phyloP scores from a whole-genome alignment of 2,329 filamentous ascomycete genomes.

The Cercospora sp. region DNA sequence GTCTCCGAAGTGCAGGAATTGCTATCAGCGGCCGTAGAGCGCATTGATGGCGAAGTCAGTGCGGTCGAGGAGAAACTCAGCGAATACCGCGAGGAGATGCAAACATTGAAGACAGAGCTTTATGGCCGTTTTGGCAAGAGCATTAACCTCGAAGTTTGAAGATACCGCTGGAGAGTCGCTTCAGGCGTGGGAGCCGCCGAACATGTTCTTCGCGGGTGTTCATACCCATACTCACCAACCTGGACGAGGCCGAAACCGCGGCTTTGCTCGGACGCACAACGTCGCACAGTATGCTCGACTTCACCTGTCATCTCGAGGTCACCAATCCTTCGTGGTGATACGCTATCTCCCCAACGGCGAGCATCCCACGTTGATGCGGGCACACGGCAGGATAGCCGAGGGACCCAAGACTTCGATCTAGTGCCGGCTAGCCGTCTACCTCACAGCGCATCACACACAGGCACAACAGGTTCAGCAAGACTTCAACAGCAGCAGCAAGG shows the following conservation, averaged over 20 bases:
- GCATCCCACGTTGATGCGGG: conserved; percentile 6
- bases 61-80: conserved; percentile 74
- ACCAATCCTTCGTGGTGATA: neutral
- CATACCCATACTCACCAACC: neutral
- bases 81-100: conserved; percentile 80
- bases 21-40: conserved; percentile 68
- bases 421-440: conserved; percentile 3
- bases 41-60: conserved; percentile 74
- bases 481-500: neutral
- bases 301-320: neutral
- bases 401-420: neutral
- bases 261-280: neutral
- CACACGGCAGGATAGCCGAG: conserved; percentile 13
- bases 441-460: neutral
- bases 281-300: neutral
- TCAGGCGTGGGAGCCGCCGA: neutral
- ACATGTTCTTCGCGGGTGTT: neutral
- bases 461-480: neutral
- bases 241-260: neutral
- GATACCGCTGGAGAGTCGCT: neutral
- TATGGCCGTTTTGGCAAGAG: conserved; percentile 95
- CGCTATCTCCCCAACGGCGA: neutral
- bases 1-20: conserved; percentile 84
- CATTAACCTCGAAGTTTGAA: conserved; percentile 84
- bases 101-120: conserved; percentile 81